Evolutionary conservation across 169 alveolate species (phyloP).

Genomic region (Plasmodium cynomolgi): DNA sequence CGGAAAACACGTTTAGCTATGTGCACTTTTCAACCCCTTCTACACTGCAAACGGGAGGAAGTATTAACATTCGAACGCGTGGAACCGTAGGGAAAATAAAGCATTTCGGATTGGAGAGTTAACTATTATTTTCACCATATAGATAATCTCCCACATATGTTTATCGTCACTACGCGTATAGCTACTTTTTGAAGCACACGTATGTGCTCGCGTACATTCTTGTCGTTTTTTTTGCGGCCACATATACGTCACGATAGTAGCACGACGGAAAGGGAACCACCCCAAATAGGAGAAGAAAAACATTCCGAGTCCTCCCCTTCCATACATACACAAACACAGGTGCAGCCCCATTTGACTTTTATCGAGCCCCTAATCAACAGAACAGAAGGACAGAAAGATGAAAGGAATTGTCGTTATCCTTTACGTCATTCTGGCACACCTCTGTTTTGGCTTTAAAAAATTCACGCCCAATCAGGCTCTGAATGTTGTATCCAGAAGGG

Average conservation of each 20-base stretch:
- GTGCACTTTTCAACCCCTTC: background rate
- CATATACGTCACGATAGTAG: background rate
- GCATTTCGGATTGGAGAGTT: background rate
- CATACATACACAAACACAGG: background rate
- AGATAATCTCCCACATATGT: background rate
- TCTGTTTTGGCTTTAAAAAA: slow-evolving; percentile 56
- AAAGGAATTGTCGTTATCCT: background rate
- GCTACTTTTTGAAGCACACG: background rate
- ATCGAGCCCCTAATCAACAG: background rate
- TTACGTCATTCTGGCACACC: background rate
- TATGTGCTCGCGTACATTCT: background rate
- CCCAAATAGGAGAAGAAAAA: background rate
- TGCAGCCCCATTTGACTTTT: background rate
- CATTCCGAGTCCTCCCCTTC: background rate
- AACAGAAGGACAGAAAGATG: slow-evolving; percentile 21
- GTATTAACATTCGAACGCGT: background rate
- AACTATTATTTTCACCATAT: background rate
- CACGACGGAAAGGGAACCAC: background rate
- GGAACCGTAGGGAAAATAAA: background rate
- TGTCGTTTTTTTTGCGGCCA: background rate
- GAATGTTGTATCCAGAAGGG: slow-evolving; percentile 35
- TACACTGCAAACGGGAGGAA: background rate
- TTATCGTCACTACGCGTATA: background rate
- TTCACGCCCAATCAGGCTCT: slow-evolving; percentile 10
- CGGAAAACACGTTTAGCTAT: background rate